phyloP scores from a whole-genome alignment of 2,329 filamentous ascomycete species.

The Fonsecaea nubica region DNA sequence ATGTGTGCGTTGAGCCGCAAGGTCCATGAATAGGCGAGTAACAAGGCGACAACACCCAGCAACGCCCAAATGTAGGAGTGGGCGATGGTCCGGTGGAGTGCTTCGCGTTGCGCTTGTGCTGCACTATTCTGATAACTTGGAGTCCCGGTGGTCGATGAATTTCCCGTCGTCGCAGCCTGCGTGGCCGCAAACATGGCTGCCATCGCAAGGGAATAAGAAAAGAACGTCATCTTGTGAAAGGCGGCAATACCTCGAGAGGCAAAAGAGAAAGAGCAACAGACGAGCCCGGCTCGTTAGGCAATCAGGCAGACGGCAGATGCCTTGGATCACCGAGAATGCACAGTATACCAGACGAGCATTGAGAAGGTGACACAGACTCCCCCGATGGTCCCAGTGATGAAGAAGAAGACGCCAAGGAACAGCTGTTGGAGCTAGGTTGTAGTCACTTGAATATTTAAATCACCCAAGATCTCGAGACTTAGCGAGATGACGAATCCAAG shows the following conservation, averaged over 20 bases:
- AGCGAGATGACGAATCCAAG: constrained; percentile 13
- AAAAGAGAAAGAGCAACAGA: constrained; percentile 15
- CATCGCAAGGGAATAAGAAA: constrained; percentile 5
- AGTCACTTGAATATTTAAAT: constrained; percentile 13
- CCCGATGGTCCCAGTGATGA: background rate
- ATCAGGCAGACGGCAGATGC: background rate
- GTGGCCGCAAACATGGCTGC: constrained; percentile 13
- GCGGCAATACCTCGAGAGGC: constrained; percentile 1
- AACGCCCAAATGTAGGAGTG: constrained; percentile 69
- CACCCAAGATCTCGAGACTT: constrained; percentile 17
- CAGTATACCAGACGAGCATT: constrained; percentile 10
- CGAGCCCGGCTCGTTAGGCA: constrained; percentile 25
- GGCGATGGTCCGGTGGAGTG: constrained; percentile 62
- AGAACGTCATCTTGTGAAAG: constrained; percentile 13
- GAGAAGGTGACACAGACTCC: constrained; percentile 1
- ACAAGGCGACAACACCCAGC: constrained; percentile 65
- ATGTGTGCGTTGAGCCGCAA: constrained; percentile 70
- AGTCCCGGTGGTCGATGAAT: constrained; percentile 17
- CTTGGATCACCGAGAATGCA: constrained; percentile 14
- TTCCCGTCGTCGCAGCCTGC: constrained; percentile 11
- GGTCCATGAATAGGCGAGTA: constrained; percentile 71
- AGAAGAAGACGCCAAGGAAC: background rate
- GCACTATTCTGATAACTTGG: constrained; percentile 36
- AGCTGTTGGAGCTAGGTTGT: background rate
- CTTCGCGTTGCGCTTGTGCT: constrained; percentile 38